Evolutionary conservation across 768 basidiomycete genomes (phyloP).

Genomic region (Lentinula sp.): DNA sequence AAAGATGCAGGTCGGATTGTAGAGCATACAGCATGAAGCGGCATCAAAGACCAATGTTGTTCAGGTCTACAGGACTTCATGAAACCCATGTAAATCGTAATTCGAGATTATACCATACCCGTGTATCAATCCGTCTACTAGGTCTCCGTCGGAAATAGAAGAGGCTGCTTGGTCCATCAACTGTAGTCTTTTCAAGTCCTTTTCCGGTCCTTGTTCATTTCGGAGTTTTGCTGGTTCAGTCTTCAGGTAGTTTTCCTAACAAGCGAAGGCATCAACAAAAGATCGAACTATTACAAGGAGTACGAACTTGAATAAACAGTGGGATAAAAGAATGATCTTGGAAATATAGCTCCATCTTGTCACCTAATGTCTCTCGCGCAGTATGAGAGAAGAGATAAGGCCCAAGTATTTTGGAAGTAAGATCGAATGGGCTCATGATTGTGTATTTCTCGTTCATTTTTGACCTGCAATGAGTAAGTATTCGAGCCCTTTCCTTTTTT

Average conservation of each 20-base stretch:
- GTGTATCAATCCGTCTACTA: conserved; percentile 91
- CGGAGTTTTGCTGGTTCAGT: conserved; percentile 61
- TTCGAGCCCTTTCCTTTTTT: too few relatives aligned
- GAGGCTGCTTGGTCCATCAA: conserved; percentile 86
- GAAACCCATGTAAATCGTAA: conserved; percentile 2
- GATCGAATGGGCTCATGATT: conserved; percentile 87
- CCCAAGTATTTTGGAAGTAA: conserved; percentile 84
- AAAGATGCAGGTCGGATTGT: conserved; percentile 83
- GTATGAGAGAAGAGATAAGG: conserved; percentile 88
- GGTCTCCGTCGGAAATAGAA: conserved; percentile 90
- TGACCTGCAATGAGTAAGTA: conserved; percentile 27
- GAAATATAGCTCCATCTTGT: conserved; percentile 96
- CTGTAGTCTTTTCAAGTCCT: conserved; percentile 64
- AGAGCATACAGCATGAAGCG: conserved; percentile 86
- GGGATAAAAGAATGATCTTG: conserved; percentile 94
- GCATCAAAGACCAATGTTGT: conserved; percentile 96
- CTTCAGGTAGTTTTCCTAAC: conserved; percentile 94
- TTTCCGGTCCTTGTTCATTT: conserved; percentile 56
- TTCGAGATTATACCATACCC: conserved; percentile 44
- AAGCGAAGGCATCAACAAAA: neutral
- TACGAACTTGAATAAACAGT: conserved; percentile 84
- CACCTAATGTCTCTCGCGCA: conserved; percentile 71
- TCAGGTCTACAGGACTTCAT: conserved; percentile 53
- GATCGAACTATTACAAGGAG: neutral
- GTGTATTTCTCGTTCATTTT: conserved; percentile 91